These are phyloP conservation scores for Wickerhamiella azyma DNA, from an alignment of 805 yeast genomes.

Conservation along the genomic window DNA sequence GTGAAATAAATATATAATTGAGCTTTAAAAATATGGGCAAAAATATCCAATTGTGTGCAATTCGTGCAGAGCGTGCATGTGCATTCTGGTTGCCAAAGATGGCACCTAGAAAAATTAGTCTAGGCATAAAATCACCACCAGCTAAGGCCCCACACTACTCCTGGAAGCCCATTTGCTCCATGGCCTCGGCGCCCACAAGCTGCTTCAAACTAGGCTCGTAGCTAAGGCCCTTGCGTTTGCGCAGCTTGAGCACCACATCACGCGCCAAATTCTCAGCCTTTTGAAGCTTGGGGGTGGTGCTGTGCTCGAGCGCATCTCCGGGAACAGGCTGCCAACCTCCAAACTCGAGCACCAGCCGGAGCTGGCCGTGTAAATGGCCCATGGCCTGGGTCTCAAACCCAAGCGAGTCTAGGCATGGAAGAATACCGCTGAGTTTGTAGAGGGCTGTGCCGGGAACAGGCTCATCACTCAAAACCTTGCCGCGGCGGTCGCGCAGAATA, in stretches of 20 bases:
- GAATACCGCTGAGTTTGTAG: conserved; percentile 41
- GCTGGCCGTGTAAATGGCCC: conserved; percentile 63
- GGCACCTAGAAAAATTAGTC: no score
- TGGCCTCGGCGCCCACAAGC: not conserved
- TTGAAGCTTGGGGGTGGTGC: not conserved
- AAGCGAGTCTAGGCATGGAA: conserved; percentile 83
- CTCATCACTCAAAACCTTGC: conserved; percentile 33
- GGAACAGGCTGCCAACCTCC: conserved; percentile 68
- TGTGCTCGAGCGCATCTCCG: conserved; percentile 76
- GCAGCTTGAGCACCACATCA: conserved; percentile 78
- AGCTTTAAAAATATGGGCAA: no score
- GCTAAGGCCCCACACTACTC: no score
- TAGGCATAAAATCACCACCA: no score
- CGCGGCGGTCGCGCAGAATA: conserved; percentile 54
- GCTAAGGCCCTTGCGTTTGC: conserved; percentile 73
- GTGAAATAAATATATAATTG: no score
- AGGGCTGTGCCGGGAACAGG: conserved; percentile 67
- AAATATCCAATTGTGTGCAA: no score
- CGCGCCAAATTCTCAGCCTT: conserved; percentile 45
- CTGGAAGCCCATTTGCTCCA: not conserved
- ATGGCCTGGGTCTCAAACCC: conserved; percentile 84
- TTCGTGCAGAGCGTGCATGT: no score
- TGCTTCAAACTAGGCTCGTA: conserved; percentile 48
- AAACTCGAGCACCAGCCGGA: conserved; percentile 53
- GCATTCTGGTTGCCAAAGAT: no score